These are phyloP conservation scores for Solanum virginianum DNA, from an alignment of 257 asterid genomes.

Conservation along the genomic window DNA sequence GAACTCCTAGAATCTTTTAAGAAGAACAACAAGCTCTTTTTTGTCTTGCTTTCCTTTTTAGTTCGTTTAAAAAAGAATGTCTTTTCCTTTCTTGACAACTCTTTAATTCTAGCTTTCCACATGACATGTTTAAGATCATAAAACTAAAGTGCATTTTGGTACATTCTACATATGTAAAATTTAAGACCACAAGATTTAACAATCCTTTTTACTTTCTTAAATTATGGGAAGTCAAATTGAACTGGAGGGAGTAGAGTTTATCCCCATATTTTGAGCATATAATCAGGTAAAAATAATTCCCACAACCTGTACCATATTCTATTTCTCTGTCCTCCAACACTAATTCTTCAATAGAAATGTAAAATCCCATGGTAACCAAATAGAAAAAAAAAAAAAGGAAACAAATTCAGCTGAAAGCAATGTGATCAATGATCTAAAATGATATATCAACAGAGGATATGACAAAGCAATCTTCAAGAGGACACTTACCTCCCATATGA, in stretches of 20 bases:
- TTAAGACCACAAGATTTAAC: not conserved
- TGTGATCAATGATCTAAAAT: not conserved
- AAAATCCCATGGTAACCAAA: not conserved
- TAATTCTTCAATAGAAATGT: not conserved
- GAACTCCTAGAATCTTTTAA: not conserved
- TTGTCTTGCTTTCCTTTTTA: not conserved
- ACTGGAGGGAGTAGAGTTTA: not conserved
- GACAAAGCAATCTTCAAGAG: not conserved
- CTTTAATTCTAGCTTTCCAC: not conserved
- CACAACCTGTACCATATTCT: not conserved
- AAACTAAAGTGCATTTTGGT: not conserved
- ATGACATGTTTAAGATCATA: not conserved
- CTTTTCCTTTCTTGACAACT: not conserved
- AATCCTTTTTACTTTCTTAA: not conserved
- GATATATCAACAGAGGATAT: not conserved
- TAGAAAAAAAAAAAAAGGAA: not conserved
- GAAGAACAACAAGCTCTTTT: not conserved
- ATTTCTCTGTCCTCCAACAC: not conserved
- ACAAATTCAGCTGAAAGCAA: not conserved
- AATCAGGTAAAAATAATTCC: not conserved
- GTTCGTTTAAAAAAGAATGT: not conserved
- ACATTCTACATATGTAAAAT: not conserved
- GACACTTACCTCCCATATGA: constrained; percentile 68
- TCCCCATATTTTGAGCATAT: not conserved
- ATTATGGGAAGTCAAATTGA: not conserved